Evolutionary conservation across 768 basidiomycete genomes (phyloP), one percentile per base, ranked within the genome.

Genomic region (Hericium coralloides): DNA sequence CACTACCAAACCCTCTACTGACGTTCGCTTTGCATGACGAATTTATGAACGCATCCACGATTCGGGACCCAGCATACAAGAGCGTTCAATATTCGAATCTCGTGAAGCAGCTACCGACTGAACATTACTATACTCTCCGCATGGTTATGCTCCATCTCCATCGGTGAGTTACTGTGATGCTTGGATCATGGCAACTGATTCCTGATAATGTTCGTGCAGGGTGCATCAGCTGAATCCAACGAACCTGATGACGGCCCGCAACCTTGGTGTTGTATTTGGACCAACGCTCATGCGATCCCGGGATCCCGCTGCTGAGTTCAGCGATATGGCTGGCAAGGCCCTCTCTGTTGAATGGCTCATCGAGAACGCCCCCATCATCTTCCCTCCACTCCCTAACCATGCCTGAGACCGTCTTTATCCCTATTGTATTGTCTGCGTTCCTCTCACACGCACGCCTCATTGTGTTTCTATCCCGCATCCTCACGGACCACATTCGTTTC

Each of bases 321-420:
- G 85, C 65, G 95, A 99, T 70, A 98, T 98, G 91, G 95, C 92
- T 8, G 92, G 92, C 54, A 98, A 95, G 72, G 92, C 95, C 6
- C 79, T 94, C 58, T 83, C 88, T 64, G 78, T 99, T 52, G 93
- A 97, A 70, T 97, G 94, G 89, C 81, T 98, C 61, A 84, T 98
- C 59, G 94, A 98, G 67, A 88, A 95, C 66, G 91, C 91, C 12
- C 79, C 76, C 41, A 69, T 70, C 23, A 73, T 89, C 63, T 80
- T 80, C 64, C 59, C 60, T 17, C 49, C 55, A 53, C 12, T 58
- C 39, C 52, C 61, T 26, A 58, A 26, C 9, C 23, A 45, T 10
- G 50, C 23, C 54, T 60, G 52, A 55, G 53, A 26, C 2, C 37
- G 26, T 53, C 45, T 17, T 14, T 52, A 47, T 41, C 48, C 18